Evolutionary conservation across 805 yeast species (phyloP), one percentile per base, ranked within the genome.

Genomic region (Naumovozyma baii): DNA sequence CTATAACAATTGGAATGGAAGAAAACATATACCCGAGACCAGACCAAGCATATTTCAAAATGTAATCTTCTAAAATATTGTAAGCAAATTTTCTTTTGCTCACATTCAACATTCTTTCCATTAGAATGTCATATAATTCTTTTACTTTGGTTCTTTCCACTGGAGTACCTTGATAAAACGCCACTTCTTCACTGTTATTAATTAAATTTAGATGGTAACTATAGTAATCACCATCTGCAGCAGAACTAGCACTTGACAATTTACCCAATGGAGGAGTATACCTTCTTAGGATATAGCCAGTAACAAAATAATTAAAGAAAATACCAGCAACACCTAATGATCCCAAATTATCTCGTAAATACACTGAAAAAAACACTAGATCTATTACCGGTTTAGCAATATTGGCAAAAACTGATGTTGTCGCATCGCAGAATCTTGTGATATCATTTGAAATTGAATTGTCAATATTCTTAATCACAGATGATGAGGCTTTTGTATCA

Each of bases 341-440:
- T 4, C 97, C 97, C 51, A 88, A 72, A 54, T 81, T 83, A 55
- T 83, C 88, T 49, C 94, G 67, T 47, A 88, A 70, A 62, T 88
- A 90, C 16, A 83, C 73, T 0, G 94, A 76, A 63, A 88, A 88
- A 54, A 88, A 80, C 13, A 83, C 72, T 52, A 88, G 66, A 60
- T 88, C 97, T 43, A 86, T 81, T 36, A 83, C 72, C 19, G 97
- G 97, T 61, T 88, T 88, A 33, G 96, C 96, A 64, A 88, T 75
- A 53, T 79, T 82, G 10, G 95, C 83, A 57, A 86, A 87, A 36
- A 88, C 72, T 0, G 88, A 77, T 34, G 94, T 81, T 19, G 86
- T 74, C 0, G 94, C 76, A 51, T 78, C 84, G 54, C 87, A 76
- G 61, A 88, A 88, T 54, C 78, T 75, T 18, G 82, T 72, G 29